These are phyloP conservation scores for Leptodermis oblonga DNA, from an alignment of 257 asterid species.

Conservation along the genomic window DNA sequence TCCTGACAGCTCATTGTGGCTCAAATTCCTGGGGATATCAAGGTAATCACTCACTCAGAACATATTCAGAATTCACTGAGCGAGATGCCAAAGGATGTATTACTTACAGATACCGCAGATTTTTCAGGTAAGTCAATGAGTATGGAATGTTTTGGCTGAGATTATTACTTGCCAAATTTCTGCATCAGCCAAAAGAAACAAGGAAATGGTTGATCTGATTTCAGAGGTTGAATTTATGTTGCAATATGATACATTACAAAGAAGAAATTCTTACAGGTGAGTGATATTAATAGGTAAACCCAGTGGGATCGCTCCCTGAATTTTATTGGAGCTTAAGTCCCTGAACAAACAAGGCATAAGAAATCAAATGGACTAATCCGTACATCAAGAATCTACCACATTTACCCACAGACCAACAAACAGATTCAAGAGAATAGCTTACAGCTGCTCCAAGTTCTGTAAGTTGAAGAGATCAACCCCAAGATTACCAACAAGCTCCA, in stretches of 20 bases:
- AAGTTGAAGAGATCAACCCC: constrained; percentile 59
- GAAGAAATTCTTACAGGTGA: constrained; percentile 50
- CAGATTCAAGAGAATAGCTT: constrained; percentile 20
- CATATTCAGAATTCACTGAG: constrained; percentile 4
- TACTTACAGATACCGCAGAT: constrained; percentile 72
- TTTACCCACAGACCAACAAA: constrained; percentile 7
- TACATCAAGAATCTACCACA: background rate
- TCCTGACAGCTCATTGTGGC: constrained; percentile 72
- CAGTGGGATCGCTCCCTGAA: constrained; percentile 60
- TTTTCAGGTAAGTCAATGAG: constrained; percentile 54
- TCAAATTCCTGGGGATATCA: constrained; percentile 58
- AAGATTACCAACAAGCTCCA: constrained; percentile 58
- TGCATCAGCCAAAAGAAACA: constrained; percentile 27
- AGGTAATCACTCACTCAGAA: constrained; percentile 10
- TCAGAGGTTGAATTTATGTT: constrained; percentile 7
- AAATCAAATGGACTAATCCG: constrained; percentile 10
- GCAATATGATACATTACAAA: constrained; percentile 10
- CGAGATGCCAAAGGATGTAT: constrained; percentile 15
- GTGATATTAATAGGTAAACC: constrained; percentile 68
- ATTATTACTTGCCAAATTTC: constrained; percentile 74
- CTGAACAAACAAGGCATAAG: constrained; percentile 30
- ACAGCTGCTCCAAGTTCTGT: constrained; percentile 66
- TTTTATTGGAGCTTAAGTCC: constrained; percentile 75
- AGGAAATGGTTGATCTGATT: background rate
- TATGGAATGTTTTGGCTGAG: constrained; percentile 58